Evolutionary conservation across 2,329 filamentous ascomycete genomes (phyloP), one percentile per base, ranked within the genome.

Genomic region (Xylariaceae sp.): DNA sequence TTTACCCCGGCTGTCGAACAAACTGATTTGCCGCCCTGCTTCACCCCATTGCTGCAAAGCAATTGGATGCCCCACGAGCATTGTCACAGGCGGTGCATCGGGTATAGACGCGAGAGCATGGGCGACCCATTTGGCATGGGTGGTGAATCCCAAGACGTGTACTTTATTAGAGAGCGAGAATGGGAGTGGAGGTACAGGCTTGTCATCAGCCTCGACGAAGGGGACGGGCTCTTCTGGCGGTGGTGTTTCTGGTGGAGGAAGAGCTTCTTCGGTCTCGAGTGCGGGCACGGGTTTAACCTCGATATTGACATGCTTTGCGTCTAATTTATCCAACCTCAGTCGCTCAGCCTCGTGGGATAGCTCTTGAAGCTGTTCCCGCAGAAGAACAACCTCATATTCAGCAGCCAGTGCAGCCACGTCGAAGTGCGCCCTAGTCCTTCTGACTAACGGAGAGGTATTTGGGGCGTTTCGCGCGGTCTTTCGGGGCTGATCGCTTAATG

Each of bases 121-220:
- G 12, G 86, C 86, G 46, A 90, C 71, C 54, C 88, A 81, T 55
- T 77, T 81, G 22, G 86, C 87, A 39, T 87, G 73, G 60, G 79
- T 81, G 40, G 83, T 85, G 33, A 81, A 72, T 14, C 88, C 87
- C 17, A 89, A 64, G 13, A 91, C 76, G 76, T 62, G 87, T 77
- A 60, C 75, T 71, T 54, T 66, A 52, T 70, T 66, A 41, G 69
- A 71, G 10, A 51, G 28, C 4, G 22, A 4, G 7, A 28, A 28
- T 28, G 22, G 22, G 22, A 28, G 22, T 28, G 22, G 22, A 28
- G 22, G 22, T 28, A 28, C 7, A 28, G 22, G 22, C 34, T 38
- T 38, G 34, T 38, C 16, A 14, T 38, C 16, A 16, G 34, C 16
- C 34, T 38, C 16, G 34, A 14, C 13, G 13, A 38, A 13, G 9